phyloP scores from a whole-genome alignment of 306 rosid genomes.

The Begonia peltatifolia region DNA sequence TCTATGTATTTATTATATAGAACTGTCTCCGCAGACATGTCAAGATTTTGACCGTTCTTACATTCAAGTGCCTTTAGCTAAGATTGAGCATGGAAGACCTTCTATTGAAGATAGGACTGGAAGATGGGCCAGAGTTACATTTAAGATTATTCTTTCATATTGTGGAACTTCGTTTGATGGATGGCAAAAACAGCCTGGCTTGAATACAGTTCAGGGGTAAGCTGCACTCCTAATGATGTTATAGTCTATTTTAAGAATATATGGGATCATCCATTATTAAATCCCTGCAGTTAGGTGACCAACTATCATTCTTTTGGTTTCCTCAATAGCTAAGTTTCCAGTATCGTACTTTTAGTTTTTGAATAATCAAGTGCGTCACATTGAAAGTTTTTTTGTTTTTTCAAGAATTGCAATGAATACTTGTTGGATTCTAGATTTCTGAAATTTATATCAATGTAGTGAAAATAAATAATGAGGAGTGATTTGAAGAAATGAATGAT shows the following conservation, averaged over 20 bases:
- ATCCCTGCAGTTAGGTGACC: neutral
- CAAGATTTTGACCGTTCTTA: constrained; percentile 26
- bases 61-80: constrained; percentile 22
- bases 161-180: constrained; percentile 85
- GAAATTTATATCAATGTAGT: too few species aligned
- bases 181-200: constrained; percentile 91
- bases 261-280: too few species aligned
- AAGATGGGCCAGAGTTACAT: constrained; percentile 80
- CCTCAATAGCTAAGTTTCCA: too few species aligned
- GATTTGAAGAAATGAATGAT: too few species aligned
- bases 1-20: constrained; percentile 9
- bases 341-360: too few species aligned
- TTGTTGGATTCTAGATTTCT: too few species aligned
- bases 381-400: too few species aligned
- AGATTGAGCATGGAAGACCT: constrained; percentile 24
- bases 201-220: constrained; percentile 83
- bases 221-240: neutral
- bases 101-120: constrained; percentile 31
- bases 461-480: too few species aligned
- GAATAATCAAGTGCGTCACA: too few species aligned
- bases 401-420: too few species aligned
- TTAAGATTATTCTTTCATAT: constrained; percentile 64
- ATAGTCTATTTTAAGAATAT: too few species aligned
- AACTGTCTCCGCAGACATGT: constrained; percentile 26
- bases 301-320: neutral